These are phyloP conservation scores for Jatropha multifida DNA, from an alignment of 441 rosid species.

Conservation along the genomic window DNA sequence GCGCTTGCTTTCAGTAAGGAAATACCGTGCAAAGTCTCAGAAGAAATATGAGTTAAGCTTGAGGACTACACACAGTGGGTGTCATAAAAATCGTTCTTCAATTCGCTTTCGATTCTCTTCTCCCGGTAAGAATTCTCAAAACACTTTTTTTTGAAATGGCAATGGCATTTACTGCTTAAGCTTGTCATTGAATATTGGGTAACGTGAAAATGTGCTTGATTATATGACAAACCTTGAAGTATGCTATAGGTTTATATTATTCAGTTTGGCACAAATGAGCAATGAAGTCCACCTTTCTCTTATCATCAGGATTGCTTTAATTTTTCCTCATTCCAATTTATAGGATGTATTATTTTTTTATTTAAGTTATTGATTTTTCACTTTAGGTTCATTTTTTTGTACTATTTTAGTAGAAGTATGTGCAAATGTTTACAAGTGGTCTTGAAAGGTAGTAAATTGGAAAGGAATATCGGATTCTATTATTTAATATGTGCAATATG, in stretches of 20 bases:
- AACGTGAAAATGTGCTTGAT: background rate
- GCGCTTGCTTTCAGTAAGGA: constrained; percentile 50
- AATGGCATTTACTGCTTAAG: background rate
- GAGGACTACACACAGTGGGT: constrained; percentile 46
- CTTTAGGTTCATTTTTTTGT: background rate
- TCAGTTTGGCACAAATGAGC: background rate
- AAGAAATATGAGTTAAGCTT: constrained; percentile 60
- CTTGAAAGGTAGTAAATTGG: background rate
- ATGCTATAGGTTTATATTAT: background rate
- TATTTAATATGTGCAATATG: background rate
- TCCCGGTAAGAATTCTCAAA: constrained; percentile 49
- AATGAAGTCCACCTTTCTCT: background rate
- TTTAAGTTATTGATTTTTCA: background rate
- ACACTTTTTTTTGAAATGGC: background rate
- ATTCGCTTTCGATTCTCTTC: constrained; percentile 64
- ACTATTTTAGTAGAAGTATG: background rate
- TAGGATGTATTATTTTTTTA: background rate
- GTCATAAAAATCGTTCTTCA: constrained; percentile 62
- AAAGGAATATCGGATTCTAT: background rate
- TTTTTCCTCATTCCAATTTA: background rate
- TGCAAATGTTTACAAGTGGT: background rate
- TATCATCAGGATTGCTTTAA: background rate
- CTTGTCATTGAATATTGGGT: background rate
- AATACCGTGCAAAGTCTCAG: constrained; percentile 61
- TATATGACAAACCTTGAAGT: background rate